Evolutionary conservation across 345 rosid species (phyloP).

Genomic region (Carallia pectinifolia): DNA sequence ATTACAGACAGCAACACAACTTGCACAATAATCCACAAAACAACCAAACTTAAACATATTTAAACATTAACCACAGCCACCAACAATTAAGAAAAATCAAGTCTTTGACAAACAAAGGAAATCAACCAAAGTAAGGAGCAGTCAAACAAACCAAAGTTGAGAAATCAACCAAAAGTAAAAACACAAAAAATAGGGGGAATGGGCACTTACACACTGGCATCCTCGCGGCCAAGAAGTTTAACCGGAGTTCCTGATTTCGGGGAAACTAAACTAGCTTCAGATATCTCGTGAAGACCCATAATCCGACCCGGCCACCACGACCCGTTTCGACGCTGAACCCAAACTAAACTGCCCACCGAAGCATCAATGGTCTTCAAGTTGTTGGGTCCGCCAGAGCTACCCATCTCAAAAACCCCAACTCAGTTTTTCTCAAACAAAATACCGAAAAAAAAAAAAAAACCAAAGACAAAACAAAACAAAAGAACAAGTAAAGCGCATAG

Average conservation of each 20-base stretch:
- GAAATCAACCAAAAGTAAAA: not conserved
- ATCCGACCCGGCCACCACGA: conserved; percentile 99
- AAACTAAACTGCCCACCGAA: conserved; percentile 90
- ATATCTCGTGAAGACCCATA: conserved; percentile 65
- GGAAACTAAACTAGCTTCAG: conserved; percentile 68
- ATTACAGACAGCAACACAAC: not conserved
- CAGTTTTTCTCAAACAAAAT: conserved; percentile 18
- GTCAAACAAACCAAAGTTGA: not conserved
- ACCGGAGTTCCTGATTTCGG: conserved; percentile 92
- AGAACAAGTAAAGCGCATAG: conserved; percentile 27
- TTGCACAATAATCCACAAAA: not conserved
- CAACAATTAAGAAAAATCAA: too few species aligned
- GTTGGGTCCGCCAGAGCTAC: conserved; percentile 60
- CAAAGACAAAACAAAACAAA: conserved; percentile 10
- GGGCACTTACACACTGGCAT: conserved; percentile 86
- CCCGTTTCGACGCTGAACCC: conserved; percentile 98
- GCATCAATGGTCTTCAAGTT: conserved; percentile 54
- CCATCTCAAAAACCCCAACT: conserved; percentile 50
- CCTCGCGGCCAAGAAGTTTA: conserved; percentile 94
- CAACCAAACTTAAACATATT: too few species aligned
- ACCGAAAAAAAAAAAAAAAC: too few species aligned
- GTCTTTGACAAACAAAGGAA: not conserved
- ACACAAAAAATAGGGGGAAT: not conserved
- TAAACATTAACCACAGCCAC: too few species aligned
- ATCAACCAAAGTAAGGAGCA: not conserved